A percentile compares a stretch with the other conserved stretches of the same genome.
Conservation (phyloP, 306 rosid genomes). For the apple (Malus domestica) region DNA sequence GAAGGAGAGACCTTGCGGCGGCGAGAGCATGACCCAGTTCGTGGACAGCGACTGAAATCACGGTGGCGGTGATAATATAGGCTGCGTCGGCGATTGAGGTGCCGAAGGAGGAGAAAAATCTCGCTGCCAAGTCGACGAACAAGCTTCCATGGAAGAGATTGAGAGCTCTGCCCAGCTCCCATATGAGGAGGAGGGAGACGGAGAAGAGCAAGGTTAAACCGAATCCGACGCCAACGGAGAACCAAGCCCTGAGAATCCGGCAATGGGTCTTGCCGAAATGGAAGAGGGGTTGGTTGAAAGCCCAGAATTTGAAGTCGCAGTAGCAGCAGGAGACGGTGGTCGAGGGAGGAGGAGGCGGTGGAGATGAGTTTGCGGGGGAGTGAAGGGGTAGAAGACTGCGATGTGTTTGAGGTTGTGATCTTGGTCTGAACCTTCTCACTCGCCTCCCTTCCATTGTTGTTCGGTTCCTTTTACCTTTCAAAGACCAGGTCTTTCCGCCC, state of each 20-base stretch:
- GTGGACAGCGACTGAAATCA: slow-evolving; percentile 55
- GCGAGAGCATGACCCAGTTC: slow-evolving; percentile 84
- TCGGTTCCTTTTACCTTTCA: not conserved
- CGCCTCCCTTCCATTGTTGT: slow-evolving; percentile 26
- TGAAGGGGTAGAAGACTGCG: slow-evolving; percentile 18
- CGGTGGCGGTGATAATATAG: slow-evolving; percentile 48
- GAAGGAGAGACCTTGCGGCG: slow-evolving; percentile 55
- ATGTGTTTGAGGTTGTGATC: not conserved
- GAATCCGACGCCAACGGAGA: slow-evolving; percentile 52
- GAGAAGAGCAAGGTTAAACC: slow-evolving; percentile 40
- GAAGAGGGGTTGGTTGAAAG: slow-evolving; percentile 48
- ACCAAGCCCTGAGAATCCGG: slow-evolving; percentile 45
- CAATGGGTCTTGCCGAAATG: slow-evolving; percentile 42
- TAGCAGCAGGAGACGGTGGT: slow-evolving; percentile 28
- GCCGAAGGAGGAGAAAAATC: not conserved
- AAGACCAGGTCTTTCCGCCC: too few species aligned
- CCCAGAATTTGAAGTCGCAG: slow-evolving; percentile 45
- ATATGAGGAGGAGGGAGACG: slow-evolving; percentile 43
- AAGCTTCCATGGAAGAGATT: slow-evolving; percentile 26
- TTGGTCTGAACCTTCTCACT: slow-evolving; percentile 16
- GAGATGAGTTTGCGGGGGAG: not conserved
- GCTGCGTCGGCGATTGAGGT: slow-evolving; percentile 42
- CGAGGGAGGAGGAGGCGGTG: not conserved
- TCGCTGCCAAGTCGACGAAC: slow-evolving; percentile 2
- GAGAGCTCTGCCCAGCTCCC: slow-evolving; percentile 45